Base-by-base conservation (phyloP, 805 yeast species). In the Jamesozyma hellenica region DNA sequence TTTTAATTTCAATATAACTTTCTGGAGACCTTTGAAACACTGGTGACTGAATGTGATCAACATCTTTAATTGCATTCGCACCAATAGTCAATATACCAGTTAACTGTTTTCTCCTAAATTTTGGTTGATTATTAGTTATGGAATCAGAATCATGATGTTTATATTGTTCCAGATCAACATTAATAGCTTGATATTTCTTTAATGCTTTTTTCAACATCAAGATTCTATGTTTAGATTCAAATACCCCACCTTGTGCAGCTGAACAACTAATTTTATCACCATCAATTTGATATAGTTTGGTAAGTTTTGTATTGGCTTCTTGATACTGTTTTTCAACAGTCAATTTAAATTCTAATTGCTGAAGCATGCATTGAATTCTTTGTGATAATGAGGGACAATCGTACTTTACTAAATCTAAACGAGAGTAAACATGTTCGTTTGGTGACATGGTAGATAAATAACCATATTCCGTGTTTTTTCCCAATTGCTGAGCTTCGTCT, bases 381-480 rank as follows among this genome's bases (percentile, higher is more conserved):
- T 92, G 96, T 10, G 96, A 96, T 49, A 92, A 66, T 0, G 94
- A 84, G 0, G 96, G 96, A 51, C 95, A 84, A 53, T 92, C 96
- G 55, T 86, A 87, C 52, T 87, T 87, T 56, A 86, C 72, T 41
- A 92, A 68, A 58, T 92, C 98, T 48, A 83, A 66, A 16, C 83
- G 71, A 0, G 90, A 74, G 53, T 72, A 82, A 4, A 51, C 52
- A 18, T 56, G 53, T 33, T 63, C 68, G 23, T 52, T 51, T 1
- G 60, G 57, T 16, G 60, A 49, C 14, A 53, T 56, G 1, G 72
- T 58, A 1, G 80, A 75, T 13, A 58, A 41, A 17, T 51, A 52
- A 28, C 63, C 58, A 36, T 53, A 52, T 6, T 44, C 55, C 4
- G 35, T 43, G n/a, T 42, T 41, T 36, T 36, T 42, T 3, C 43